Base-by-base conservation (phyloP, 768 basidiomycete species). In the Galerina marginata region DNA sequence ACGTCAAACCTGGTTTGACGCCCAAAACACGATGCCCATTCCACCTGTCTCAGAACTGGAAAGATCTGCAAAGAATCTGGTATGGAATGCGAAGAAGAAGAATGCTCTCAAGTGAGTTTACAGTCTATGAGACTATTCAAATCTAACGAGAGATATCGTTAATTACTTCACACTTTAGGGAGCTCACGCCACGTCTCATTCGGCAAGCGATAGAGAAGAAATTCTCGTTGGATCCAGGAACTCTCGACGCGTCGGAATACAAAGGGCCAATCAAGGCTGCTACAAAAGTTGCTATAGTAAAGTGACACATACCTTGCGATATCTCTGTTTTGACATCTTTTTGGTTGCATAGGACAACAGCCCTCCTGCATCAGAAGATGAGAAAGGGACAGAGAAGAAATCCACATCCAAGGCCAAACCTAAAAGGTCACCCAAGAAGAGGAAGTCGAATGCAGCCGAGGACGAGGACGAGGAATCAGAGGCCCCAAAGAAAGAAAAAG, bases 101-200 rank as follows among this genome's bases (percentile, higher is more conserved):
- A 74, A 69, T 6, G 70, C 65, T 6, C 72, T 82, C 23, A 68
- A 69, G 66, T 77, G 36, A 43, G 72, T 49, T 12, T 56, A 36
- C 23, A 37, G 20, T 20, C 20, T 33, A 16, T 11, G 23, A 40
- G 23, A 39, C 42, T 42, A 33, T 15, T 49, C 16, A 14, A 44
- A 29, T 20, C 10, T 2, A 20, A 20, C 2, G n/a, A 48, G 45
- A n/a, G 14, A 48, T 16, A 23, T 43, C n/a, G 26, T 15, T 26
- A 33, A 25, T n/a, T 20, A 20, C 7, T 7, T 33, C 29, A 33
- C 7, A 33, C 7, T 33, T 7, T 26, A 86, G 84, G 39, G 54
- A 67, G 6, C 65, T 82, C 23, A 88, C 87, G 2, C 77, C 77
- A 14, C 81, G 83, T 23, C 74, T 80, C 11, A 76, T 89, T 25